Conservation (phyloP, 108 stramenopile genomes). For the Nannochloropsis granulata region DNA sequence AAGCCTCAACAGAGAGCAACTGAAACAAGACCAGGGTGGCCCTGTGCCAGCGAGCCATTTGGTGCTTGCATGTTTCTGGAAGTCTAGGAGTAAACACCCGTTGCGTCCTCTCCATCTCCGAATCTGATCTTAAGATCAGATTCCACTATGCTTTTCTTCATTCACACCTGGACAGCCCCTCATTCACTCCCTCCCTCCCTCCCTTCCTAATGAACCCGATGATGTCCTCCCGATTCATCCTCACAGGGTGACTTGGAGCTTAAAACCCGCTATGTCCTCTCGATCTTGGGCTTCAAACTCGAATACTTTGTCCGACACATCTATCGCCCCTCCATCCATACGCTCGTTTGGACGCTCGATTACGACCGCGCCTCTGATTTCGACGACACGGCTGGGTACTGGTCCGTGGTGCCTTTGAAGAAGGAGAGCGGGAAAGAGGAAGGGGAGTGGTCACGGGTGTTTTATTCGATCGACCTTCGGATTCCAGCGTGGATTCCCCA, state of each 20-base stretch:
- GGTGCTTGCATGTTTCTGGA: too few species aligned
- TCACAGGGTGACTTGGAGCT: background rate
- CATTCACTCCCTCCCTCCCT: background rate
- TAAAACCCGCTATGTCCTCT: constrained; percentile 1
- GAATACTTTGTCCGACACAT: constrained; percentile 18
- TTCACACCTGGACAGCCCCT: background rate
- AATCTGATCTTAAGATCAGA: too few species aligned
- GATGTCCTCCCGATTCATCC: background rate
- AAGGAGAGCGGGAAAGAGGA: background rate
- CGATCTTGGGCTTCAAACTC: constrained; percentile 18
- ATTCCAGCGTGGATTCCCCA: constrained; percentile 19
- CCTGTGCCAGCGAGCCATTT: too few species aligned
- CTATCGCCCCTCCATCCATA: constrained; percentile 2
- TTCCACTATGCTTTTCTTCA: too few species aligned
- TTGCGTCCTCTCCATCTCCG: background rate
- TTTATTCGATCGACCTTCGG: constrained; percentile 14
- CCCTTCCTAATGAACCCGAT: background rate
- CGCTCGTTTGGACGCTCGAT: constrained; percentile 30
- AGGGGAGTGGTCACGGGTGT: constrained; percentile 18
- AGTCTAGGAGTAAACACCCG: too few species aligned
- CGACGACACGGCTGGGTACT: constrained; percentile 27
- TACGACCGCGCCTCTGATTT: constrained; percentile 11
- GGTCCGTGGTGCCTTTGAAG: constrained; percentile 14
- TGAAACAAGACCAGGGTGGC: too few species aligned
- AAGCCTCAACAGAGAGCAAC: too few species aligned